Evolutionary conservation across 2,329 filamentous ascomycete genomes (phyloP), one percentile per base, ranked within the genome.

Genomic region (Neofusicoccum sp.): DNA sequence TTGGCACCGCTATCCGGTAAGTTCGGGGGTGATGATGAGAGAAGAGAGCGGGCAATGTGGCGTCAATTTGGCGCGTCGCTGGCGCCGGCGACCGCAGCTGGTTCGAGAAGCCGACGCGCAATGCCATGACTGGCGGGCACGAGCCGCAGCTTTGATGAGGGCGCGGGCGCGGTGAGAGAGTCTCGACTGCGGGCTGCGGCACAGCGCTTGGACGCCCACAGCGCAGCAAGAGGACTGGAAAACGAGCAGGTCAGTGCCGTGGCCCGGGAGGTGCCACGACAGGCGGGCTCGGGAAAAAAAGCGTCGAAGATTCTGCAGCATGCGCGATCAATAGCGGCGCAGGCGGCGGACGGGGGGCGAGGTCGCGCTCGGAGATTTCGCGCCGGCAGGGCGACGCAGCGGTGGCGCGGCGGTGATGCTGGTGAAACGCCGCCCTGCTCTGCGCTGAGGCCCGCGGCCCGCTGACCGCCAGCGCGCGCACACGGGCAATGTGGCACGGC

Each of bases 181-280:
- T 40, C 48, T 43, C 51, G 51, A 43, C 36, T 43, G 51, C 41
- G 31, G 48, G n/a, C 48, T 31, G 47, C 20, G 47, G 16, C 47
- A 6, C 8, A 3, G 26, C 26, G 48, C 48, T 53, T 30, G 48
- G 48, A 40, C 33, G 33, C 20, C 36, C 48, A 51, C 44, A 30
- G 44, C 44, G 44, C 44, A 47, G 44, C 44, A 3, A 4, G 45
- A 4, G 20, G 12, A 16, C 7, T 26, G 49, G 31, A 51, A 47
- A 38, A 51, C 28, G 38, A 33, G 36, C 4, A 30, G 51, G 6
- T 28, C 51, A 20, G 34, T 16, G 24, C 12, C 7, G 40, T 8
- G 16, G n/a, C 43, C 24, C 51, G 51, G 51, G 51, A 56, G 51
- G 51, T 56, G 51, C 51, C 51, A 56, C 51, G n/a, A 38, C 51